phyloP scores from a whole-genome alignment of 108 stramenopile species.

The Discostella pseudostelligera region DNA sequence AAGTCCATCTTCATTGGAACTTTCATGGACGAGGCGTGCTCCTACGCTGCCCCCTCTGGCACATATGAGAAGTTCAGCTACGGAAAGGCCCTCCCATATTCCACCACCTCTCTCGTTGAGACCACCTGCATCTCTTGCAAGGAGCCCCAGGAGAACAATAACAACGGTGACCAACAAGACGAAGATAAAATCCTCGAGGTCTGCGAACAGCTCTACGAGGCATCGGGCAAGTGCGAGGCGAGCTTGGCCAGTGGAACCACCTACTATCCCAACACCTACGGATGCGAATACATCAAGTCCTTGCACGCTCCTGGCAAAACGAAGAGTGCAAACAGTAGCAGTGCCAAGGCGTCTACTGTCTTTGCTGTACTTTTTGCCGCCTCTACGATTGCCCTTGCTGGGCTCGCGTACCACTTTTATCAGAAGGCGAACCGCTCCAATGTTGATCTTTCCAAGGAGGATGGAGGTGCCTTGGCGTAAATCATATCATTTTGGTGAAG shows the following conservation, averaged over 20 bases:
- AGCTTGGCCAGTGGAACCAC: conserved; percentile 40
- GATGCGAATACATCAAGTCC: conserved; percentile 64
- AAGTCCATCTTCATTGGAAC: conserved; percentile 68
- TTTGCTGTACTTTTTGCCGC: conserved; percentile 58
- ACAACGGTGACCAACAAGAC: conserved; percentile 41
- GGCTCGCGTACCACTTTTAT: conserved; percentile 62
- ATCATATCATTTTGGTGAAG: too few relatives aligned
- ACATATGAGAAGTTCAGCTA: conserved; percentile 59
- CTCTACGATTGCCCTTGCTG: conserved; percentile 60
- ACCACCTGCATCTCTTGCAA: conserved; percentile 68
- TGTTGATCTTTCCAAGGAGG: conserved; percentile 41
- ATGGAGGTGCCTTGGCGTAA: conserved; percentile 11
- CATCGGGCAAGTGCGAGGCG: conserved; percentile 73
- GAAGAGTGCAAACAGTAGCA: not conserved
- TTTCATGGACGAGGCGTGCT: conserved; percentile 77
- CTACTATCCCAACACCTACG: conserved; percentile 61
- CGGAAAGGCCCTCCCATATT: conserved; percentile 66
- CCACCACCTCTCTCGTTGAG: conserved; percentile 50
- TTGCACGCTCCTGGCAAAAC: conserved; percentile 34
- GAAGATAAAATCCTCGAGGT: conserved; percentile 55
- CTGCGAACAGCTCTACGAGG: conserved; percentile 63
- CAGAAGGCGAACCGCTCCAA: conserved; percentile 69
- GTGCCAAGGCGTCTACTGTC: conserved; percentile 27
- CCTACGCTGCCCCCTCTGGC: conserved; percentile 46
- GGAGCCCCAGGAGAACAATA: conserved; percentile 43